Evolutionary conservation across 768 basidiomycete genomes (phyloP), one percentile per base, ranked within the genome.

Genomic region (Jaapia argillacea): DNA sequence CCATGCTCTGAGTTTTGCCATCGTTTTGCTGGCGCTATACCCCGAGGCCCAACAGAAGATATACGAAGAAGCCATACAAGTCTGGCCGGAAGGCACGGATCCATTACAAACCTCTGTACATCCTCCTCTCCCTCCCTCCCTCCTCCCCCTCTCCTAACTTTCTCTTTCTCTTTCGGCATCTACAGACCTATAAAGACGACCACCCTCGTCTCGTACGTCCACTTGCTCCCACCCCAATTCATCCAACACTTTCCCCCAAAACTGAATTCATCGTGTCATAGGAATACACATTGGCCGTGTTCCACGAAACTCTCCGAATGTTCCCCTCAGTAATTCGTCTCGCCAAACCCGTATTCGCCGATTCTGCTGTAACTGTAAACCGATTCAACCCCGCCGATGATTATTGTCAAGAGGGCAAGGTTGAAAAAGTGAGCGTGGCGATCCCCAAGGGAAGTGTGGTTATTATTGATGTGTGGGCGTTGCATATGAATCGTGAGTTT

Each of bases 31-130:
- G 1, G 68, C 68, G 4, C 47, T 66, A n/a, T 54, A 70, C 48
- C 65, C 53, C n/a, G 63, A 66, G 2, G 58, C 63, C 27, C 68
- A 70, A 46, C 61, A 67, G 38, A 58, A 48, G 37, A 51, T 68
- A 13, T 62, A 61, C 46, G 51, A 60, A 20, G 55, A 63, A 31
- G 56, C 65, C 45, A 53, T 56, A 27, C 40, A 38, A 12, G 51
- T 60, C 16, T 40, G 60, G 10, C 50, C 53, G 4, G 51, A 56
- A 12, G 57, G 43, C 37, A 33, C 51, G 28, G 16, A 48, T 6
- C 59, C 64, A 10, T 60, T 60, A 39, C 28, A 58, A 28, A 25
- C 14, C 6, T 21, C 23, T 25, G 27, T n/a, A n/a, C n/a, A n/a
- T n/a, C n/a, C n/a, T n/a, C n/a, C n/a, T n/a, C n/a, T n/a, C n/a